Base-by-base conservation (phyloP, 495 filamentous ascomycete species). In the Stereocaulon alpinum region DNA sequence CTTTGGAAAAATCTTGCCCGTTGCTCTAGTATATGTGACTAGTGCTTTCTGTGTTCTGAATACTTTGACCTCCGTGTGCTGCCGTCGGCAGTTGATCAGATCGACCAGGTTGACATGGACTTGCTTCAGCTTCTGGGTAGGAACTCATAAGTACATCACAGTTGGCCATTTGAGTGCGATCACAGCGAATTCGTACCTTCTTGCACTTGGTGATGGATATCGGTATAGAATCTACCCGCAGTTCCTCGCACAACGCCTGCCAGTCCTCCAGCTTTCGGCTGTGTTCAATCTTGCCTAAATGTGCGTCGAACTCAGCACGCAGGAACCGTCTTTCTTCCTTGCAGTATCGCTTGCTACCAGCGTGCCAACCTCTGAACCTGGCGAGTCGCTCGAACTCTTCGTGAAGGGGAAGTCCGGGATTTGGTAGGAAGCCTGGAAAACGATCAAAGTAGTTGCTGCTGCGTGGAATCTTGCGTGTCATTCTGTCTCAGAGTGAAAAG, bases 21-120 rank as follows among this genome's bases (percentile, higher is more conserved):
- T 58, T 82, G 80, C 0, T 51, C 11, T 3, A 65, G 67, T 50
- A 15, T 50, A 50, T 0, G 47, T 29, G 4, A 50, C 22, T 56
- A 82, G 73, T n/a, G 55, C 60, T 0, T 49, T 24, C 24, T 68
- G 59, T 30, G 56, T 67, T 0, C 41, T 29, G 67, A 78, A 80
- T 22, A 66, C 60, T 34, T 58, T 52, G 4, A 76, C 66, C 4
- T 45, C 49, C 4, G 57, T 58, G 2, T 64, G 61, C 4, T 64
- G 63, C 17, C 68, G 72, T 56, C 70, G 70, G 24, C 69, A 66
- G 18, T 83, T 74, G 14, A 82, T 71, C 1, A 80, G 64, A 63
- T 82, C 77, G 2, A 82, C 68, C 32, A 81, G 70, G 60, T 82
- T 82, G 64, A 82, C 73, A 4, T 77, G 61, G 18, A 74, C 66